Evolutionary conservation across 257 asterid genomes (phyloP).

Genomic region (Solanum medicagineum): DNA sequence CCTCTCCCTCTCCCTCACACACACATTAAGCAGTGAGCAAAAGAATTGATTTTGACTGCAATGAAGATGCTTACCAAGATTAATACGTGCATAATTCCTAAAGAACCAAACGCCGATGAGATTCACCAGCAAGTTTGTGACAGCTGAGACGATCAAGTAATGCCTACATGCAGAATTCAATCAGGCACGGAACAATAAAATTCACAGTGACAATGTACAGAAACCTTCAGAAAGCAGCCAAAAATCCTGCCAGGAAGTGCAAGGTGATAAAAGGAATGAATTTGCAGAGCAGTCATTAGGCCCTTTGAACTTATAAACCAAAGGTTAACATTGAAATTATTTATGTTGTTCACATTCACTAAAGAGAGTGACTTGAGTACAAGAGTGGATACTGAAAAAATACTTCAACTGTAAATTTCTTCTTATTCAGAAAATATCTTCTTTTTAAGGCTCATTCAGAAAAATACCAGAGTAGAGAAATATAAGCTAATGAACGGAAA

Average conservation of each 20-base stretch:
- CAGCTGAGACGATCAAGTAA: constrained; percentile 86
- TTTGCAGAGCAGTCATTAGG: background rate
- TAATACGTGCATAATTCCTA: constrained; percentile 87
- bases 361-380: background rate
- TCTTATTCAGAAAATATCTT: background rate
- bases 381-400: background rate
- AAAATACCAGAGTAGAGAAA: background rate
- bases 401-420: background rate
- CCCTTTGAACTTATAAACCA: background rate
- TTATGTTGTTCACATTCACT: background rate
- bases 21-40: background rate
- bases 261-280: background rate
- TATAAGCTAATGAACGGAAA: background rate
- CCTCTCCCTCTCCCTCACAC: background rate
- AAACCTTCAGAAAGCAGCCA: background rate
- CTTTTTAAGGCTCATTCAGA: background rate
- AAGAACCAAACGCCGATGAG: constrained; percentile 98
- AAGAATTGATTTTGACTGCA: background rate
- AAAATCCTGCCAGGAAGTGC: background rate
- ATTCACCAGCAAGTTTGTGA: constrained; percentile 86
- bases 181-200: background rate
- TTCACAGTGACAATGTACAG: background rate
- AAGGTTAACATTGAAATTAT: background rate
- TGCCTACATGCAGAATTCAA: constrained; percentile 43
- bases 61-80: constrained; percentile 47